Evolutionary conservation across 1,284 basidiomycete genomes (phyloP), one percentile per base, ranked within the genome.

Genomic region (Trichosporon coremiiforme): DNA sequence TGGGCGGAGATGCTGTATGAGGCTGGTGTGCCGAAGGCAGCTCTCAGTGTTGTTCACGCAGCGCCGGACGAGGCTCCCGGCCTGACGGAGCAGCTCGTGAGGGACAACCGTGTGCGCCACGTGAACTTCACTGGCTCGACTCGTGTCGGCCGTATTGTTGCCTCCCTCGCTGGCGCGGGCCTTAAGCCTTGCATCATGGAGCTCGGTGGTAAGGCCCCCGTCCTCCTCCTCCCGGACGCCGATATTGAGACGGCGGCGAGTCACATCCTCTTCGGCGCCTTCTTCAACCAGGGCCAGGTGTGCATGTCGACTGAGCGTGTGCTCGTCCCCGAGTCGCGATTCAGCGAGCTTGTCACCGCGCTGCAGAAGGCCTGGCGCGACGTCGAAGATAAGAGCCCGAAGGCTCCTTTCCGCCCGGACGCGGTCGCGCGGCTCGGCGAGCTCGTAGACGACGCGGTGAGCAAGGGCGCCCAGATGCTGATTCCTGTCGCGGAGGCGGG

Each of bases 231-330:
- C 2, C 84, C 87, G 17, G 89, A 90, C 73, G 90, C 90, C 0
- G 86, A 90, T 74, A 76, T 90, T 17, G 77, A 85, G 2, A 83
- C 86, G 17, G 89, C 89, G 0, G 87, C 89, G 0, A 73, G 70
- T 17, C 73, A 79, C 68, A 71, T 90, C 74, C 84, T 87, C n/a
- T 87, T 84, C 57, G 89, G 88, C 10, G 87, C 87, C 1, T 85
- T 90, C 75, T 75, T 88, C 31, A 86, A 89, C 79, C 88, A 87
- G 3, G 90, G 90, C 2, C 85, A 91, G 82, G 85, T 91, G 65
- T 91, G 90, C 83, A 90, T 90, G 89, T 88, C 88, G 1, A 88
- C 88, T 1, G 89, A 90, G 76, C 87, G 89, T 33, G 85, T 91
- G 36, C 86, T 91, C 65, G 88, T 89, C 8, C 87, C 80, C 50